These are phyloP conservation scores for bread wheat (Triticum aestivum) DNA, from an alignment of 176 grass and related monocot species.

Conservation along the genomic window DNA sequence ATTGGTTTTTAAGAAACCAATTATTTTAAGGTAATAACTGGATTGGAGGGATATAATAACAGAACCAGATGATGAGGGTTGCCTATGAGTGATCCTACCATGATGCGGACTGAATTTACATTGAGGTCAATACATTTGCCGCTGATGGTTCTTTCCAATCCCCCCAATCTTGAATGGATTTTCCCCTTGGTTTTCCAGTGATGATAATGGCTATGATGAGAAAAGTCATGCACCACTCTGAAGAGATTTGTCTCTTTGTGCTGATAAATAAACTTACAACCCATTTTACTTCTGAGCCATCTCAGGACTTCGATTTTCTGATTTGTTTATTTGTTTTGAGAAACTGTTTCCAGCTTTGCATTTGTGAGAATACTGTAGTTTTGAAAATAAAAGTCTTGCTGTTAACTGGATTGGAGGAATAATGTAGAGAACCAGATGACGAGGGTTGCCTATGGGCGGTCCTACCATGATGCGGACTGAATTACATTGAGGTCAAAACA, in stretches of 20 bases:
- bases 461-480: background rate
- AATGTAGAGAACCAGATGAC: background rate
- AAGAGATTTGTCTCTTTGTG: constrained; percentile 14
- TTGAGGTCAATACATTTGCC: background rate
- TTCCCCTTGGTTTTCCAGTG: background rate
- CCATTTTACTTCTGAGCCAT: background rate
- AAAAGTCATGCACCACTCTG: constrained; percentile 21
- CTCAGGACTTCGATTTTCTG: background rate
- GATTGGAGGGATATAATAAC: background rate
- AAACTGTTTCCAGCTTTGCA: background rate
- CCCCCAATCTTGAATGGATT: background rate
- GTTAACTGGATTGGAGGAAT: background rate
- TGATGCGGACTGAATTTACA: background rate
- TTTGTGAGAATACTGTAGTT: background rate
- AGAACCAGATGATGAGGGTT: background rate
- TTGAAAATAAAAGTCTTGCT: too few relatives aligned
- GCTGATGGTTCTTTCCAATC: background rate
- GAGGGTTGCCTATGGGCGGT: background rate
- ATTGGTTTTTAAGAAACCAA: too few relatives aligned
- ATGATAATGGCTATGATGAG: background rate
- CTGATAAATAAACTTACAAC: constrained; percentile 3
- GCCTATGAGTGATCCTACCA: background rate
- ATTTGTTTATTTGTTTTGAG: background rate
- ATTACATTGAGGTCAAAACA: background rate
- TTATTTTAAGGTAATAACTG: background rate